Base-by-base conservation (phyloP, 257 asterid genomes). In the Voacanga thouarsii region DNA sequence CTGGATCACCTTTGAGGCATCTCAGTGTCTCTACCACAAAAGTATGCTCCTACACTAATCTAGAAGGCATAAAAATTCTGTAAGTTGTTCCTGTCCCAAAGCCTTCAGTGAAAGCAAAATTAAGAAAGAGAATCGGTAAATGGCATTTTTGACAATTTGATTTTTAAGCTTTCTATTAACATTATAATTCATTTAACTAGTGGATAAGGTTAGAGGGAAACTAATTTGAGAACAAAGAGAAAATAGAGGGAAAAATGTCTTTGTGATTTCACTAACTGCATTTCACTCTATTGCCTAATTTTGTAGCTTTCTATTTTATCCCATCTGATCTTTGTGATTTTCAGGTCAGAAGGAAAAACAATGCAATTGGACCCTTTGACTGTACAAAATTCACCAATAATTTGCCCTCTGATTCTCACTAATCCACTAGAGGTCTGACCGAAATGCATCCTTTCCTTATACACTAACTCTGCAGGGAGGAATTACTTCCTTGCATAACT, bases 311-410 rank as follows among this genome's bases (percentile, higher is more conserved):
- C 45, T 18, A 26, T 71, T 50, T 50, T 71, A 12, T 53, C 41
- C 1, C 39, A 16, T 53, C 3, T 73, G 67, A 73, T 55, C 74
- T 61, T n/a, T 50, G 39, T 83, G 84, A 56, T 41, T 83, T 84
- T 73, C 97, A 94, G 97, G 97, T 92, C 69, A 89, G 83, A 75
- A 88, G 82, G 94, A 89, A 85, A 86, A 88, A 86, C 91, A 92
- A 85, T 74, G 83, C 86, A 76, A 86, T 92, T 28, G 97, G 97
- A 57, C 98, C 98, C 55, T 91, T 75, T 77, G 98, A 94, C 87
- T 94, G 98, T 79, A 94, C 98, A 76, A 94, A 94, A 87, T 86
- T 72, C 87, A 82, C 83, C 82, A 85, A 80, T 82, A 73, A 50
- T 75, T 75, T 33, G 66, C 89, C 88, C 55, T 81, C 87, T 21